Base-by-base conservation (phyloP, 192 early-diverging fungal genomes). In the Diversispora epigaea region DNA sequence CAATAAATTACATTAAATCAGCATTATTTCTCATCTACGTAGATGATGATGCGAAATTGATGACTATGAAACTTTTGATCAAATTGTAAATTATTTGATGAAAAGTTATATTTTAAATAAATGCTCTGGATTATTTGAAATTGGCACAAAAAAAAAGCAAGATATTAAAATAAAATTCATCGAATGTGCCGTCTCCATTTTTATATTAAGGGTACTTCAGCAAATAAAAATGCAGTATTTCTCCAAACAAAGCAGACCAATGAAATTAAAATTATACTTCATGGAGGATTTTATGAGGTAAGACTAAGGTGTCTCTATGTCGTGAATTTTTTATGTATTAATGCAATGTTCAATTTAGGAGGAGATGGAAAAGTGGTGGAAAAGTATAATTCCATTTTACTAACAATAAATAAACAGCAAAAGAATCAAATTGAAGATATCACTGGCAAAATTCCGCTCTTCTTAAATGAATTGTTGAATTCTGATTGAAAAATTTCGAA, bases 261-360 rank as follows among this genome's bases (percentile, higher is more conserved):
- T 3, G 50, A 73, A 22, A 49, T 6, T 8, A 73, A 40, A 17
- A 21, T 61, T 57, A 12, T 6, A 54, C 54, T 73, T 55, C 22
- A 60, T 54, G 71, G 71, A 61, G 71, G 71, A 60, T 60, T 73
- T 9, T 43, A 39, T 44, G 32, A 73, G 71, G 71, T 73, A 61
- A 60, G 56, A 11, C 11, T 44, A 54, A 73, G 2, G 2, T 43
- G 15, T 22, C 44, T 3, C 41, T 73, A 11, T 40, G n/a, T 61
- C 4, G 0, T 60, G 4, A 8, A 43, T 19, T 73, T 3, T 62
- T 21, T 57, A 6, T 12, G 15, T 60, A 73, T 57, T 73, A 60
- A 60, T 0, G 63, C 40, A 65, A 65, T 65, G 9, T 65, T 44
- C 40, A 32, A 32, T 43, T 25, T 57, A 57, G 55, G 17, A 57